phyloP scores from a whole-genome alignment of 2,329 filamentous ascomycete genomes.

The Scedosporium apiospermum region DNA sequence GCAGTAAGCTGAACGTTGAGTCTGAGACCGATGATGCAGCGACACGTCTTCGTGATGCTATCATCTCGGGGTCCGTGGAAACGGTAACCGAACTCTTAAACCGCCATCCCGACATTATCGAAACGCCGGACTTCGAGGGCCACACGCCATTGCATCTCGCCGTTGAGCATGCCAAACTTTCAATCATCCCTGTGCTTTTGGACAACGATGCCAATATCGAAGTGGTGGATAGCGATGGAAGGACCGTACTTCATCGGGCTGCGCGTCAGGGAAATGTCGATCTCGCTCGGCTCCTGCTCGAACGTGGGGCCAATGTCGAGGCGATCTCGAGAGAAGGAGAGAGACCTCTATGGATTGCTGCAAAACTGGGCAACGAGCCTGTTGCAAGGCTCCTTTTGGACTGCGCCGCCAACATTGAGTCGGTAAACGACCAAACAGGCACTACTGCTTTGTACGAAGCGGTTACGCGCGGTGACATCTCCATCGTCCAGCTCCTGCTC shows the following conservation, averaged over 20 bases:
- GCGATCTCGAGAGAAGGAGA: background rate
- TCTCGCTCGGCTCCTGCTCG: background rate
- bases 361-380: background rate
- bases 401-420: background rate
- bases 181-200: background rate
- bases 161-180: background rate
- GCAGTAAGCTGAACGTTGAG: background rate
- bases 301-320: background rate
- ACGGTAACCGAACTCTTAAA: background rate
- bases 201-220: background rate
- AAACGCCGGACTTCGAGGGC: background rate
- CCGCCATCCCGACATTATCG: background rate
- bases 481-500: background rate
- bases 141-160: conserved; percentile 5
- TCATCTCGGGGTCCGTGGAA: background rate
- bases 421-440: background rate
- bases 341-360: background rate
- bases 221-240: background rate
- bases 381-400: background rate
- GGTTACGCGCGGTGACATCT: background rate
- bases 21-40: background rate
- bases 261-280: background rate
- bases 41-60: background rate
- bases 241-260: conserved; percentile 2
- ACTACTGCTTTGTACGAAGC: background rate